phyloP scores from a whole-genome alignment of 768 basidiomycete species.

The Lactarius hatsudake region DNA sequence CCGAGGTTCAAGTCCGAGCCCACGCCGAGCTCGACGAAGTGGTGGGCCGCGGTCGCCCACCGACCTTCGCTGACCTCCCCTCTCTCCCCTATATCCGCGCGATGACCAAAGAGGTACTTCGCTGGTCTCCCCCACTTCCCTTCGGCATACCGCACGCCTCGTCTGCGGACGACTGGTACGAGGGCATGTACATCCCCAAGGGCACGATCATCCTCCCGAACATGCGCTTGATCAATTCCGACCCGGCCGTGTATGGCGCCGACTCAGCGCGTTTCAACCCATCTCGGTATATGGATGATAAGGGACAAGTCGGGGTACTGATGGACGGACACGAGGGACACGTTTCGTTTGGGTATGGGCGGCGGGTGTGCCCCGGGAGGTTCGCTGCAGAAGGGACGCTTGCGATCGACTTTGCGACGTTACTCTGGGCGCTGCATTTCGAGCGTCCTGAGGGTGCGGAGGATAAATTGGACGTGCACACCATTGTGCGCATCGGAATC shows the following conservation, averaged over 20 bases:
- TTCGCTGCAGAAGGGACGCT: not conserved
- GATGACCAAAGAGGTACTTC: not conserved
- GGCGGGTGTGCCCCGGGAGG: not conserved
- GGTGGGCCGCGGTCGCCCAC: not conserved
- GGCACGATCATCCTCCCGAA: not conserved
- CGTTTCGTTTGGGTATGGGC: not conserved
- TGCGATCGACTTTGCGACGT: not conserved
- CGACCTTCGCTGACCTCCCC: not conserved
- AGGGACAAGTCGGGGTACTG: not conserved
- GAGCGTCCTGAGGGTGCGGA: not conserved
- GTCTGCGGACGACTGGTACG: not conserved
- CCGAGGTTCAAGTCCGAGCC: not conserved
- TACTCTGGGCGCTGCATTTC: not conserved
- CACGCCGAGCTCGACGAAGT: not conserved
- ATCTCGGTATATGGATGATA: not conserved
- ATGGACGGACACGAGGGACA: not conserved
- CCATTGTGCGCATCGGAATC: too few relatives aligned
- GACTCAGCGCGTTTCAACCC: not conserved
- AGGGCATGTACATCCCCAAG: not conserved
- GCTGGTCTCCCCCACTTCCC: conserved; percentile 4
- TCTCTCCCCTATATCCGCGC: not conserved
- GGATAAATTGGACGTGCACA: not conserved
- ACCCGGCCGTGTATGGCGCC: not conserved
- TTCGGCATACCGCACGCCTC: not conserved
- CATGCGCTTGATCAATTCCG: not conserved